Conservation (phyloP, 495 filamentous ascomycete species). For the Penicillium cataractarum region DNA sequence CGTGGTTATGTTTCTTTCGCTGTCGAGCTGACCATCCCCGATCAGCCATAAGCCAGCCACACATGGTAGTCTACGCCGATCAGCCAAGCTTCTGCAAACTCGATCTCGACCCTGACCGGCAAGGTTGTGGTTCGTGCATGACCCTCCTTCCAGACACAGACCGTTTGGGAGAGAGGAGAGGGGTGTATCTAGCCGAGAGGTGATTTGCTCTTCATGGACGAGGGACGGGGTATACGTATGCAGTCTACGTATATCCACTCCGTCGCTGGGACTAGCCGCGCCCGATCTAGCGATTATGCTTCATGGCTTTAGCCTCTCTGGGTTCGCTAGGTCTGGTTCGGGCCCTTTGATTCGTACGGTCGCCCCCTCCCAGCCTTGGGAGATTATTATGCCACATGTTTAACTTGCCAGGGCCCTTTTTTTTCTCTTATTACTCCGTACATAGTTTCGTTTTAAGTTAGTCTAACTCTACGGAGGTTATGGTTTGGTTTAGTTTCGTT, state of each 20-base stretch:
- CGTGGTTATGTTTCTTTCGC: neutral
- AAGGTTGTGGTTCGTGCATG: slow-evolving; percentile 10
- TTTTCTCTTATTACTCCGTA: slow-evolving; percentile 9
- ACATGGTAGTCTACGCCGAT: slow-evolving; percentile 16
- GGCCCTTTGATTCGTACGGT: slow-evolving; percentile 25
- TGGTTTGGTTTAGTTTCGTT: slow-evolving; percentile 3
- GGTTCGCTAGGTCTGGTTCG: slow-evolving; percentile 8
- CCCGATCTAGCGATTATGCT: slow-evolving; percentile 22
- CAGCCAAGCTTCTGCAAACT: slow-evolving; percentile 26
- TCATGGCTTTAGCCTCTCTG: slow-evolving; percentile 17
- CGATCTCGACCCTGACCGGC: slow-evolving; percentile 21
- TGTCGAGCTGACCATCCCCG: neutral
- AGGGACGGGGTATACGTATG: slow-evolving; percentile 33
- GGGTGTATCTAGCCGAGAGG: slow-evolving; percentile 25
- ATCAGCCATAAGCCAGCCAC: slow-evolving; percentile 8
- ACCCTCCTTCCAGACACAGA: slow-evolving; percentile 7
- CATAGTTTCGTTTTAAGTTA: slow-evolving; percentile 8
- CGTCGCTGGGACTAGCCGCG: slow-evolving; percentile 14
- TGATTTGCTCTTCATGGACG: slow-evolving; percentile 23
- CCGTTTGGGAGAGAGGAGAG: neutral
- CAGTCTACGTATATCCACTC: slow-evolving; percentile 33
- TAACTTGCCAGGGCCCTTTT: slow-evolving; percentile 27
- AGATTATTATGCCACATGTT: slow-evolving; percentile 29
- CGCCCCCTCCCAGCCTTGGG: slow-evolving; percentile 6
- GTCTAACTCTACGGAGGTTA: neutral